Percentiles rank a stretch among this genome's conserved stretches.
phyloP scores from a whole-genome alignment of 2,329 filamentous ascomycete genomes.

The Colletotrichum higginsianum region DNA sequence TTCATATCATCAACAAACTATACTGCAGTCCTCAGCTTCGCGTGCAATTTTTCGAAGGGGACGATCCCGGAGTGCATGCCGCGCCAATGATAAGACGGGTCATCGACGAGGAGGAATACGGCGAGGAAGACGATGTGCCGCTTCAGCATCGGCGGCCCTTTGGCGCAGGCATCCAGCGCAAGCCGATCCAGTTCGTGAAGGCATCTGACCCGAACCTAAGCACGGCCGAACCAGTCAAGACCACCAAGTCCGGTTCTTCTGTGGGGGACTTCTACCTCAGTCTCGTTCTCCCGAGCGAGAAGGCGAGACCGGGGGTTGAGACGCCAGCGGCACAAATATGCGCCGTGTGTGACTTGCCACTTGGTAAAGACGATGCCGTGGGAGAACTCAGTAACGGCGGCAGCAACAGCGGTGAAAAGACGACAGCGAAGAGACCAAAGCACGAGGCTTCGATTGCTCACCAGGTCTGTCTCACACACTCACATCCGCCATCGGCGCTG shows the following conservation, averaged over 20 bases:
- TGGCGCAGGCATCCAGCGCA: conserved; percentile 69
- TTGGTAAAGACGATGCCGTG: conserved; percentile 46
- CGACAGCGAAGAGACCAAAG: conserved; percentile 42
- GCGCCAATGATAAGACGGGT: conserved; percentile 22
- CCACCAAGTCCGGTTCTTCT: conserved; percentile 47
- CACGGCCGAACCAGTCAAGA: conserved; percentile 47
- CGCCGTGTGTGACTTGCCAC: conserved; percentile 54
- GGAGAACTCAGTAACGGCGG: conserved; percentile 26
- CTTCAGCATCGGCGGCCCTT: conserved; percentile 69
- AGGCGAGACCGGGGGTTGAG: conserved; percentile 11
- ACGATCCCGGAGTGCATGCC: not conserved
- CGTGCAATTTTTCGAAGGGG: no score
- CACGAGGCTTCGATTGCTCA: conserved; percentile 79
- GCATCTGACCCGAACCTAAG: conserved; percentile 59
- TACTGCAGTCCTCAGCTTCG: not conserved
- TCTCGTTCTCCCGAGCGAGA: conserved; percentile 70
- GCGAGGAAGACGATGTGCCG: conserved; percentile 63
- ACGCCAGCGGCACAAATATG: conserved; percentile 47
- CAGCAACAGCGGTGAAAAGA: conserved; percentile 48
- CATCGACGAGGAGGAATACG: conserved; percentile 45
- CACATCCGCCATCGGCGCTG: conserved; percentile 79
- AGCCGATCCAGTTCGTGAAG: conserved; percentile 70
- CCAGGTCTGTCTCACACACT: conserved; percentile 78
- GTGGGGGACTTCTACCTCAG: conserved; percentile 76
- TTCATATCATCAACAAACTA: conserved; percentile 3